phyloP scores from a whole-genome alignment of 352 stramenopile genomes.

The Globisporangium megalacanthum region DNA sequence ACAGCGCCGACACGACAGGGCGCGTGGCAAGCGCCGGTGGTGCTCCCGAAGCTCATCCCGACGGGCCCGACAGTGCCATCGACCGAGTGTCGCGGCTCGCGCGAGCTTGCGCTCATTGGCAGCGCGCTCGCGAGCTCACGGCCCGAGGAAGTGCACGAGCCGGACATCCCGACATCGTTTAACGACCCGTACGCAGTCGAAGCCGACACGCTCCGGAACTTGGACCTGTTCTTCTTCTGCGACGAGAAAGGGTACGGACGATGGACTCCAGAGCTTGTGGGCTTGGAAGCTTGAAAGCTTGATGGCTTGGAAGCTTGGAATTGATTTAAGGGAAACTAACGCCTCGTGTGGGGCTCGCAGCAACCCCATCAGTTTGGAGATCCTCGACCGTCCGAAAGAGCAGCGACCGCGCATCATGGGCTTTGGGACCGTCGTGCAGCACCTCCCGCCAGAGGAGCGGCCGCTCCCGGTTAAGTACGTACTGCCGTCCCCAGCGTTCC shows the following conservation, averaged over 20 bases:
- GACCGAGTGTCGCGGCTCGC: constrained; percentile 55
- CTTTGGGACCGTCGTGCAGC: constrained; percentile 74
- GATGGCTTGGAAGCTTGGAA: too few species aligned
- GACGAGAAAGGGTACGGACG: constrained; percentile 67
- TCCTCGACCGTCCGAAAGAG: constrained; percentile 70
- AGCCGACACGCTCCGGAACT: constrained; percentile 60
- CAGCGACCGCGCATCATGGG: constrained; percentile 79
- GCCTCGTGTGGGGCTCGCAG: constrained; percentile 21
- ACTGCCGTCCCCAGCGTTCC: constrained; percentile 65
- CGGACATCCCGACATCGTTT: constrained; percentile 55
- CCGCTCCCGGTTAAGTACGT: constrained; percentile 66
- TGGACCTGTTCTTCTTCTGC: constrained; percentile 86
- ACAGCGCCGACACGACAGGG: background rate
- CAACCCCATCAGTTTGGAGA: constrained; percentile 70
- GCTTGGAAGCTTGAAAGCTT: too few species aligned
- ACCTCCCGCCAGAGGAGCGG: constrained; percentile 54
- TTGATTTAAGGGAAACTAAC: too few species aligned
- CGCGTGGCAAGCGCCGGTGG: constrained; percentile 15
- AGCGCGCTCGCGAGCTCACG: constrained; percentile 16
- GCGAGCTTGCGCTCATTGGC: constrained; percentile 46
- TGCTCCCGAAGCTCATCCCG: constrained; percentile 59
- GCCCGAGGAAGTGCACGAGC: constrained; percentile 52
- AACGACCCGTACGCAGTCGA: constrained; percentile 63
- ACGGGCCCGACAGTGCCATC: constrained; percentile 42
- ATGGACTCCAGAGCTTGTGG: too few species aligned